These are phyloP conservation scores for Macrophomina tecta DNA, from an alignment of 2,329 filamentous ascomycete species.

Conservation along the genomic window DNA sequence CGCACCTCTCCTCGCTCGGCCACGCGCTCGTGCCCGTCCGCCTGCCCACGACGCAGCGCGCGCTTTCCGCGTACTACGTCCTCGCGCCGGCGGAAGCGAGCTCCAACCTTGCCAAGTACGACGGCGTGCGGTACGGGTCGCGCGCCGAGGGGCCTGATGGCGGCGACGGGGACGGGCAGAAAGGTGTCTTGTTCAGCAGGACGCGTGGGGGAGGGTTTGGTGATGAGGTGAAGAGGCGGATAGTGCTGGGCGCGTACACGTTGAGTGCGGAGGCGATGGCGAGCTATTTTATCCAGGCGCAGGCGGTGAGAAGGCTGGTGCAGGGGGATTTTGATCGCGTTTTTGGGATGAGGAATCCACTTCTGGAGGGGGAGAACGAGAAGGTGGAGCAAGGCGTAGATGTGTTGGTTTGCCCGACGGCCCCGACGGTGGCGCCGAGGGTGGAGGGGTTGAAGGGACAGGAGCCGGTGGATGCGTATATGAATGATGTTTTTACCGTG, in stretches of 20 bases:
- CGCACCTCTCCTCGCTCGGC: constrained; percentile 66
- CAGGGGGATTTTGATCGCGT: constrained; percentile 84
- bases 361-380: constrained; percentile 48
- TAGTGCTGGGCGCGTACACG: constrained; percentile 87
- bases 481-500: constrained; percentile 95
- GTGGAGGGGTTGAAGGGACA: constrained; percentile 53
- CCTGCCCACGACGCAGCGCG: constrained; percentile 81
- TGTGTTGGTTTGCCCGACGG: constrained; percentile 85
- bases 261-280: constrained; percentile 89
- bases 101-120: constrained; percentile 95
- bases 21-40: constrained; percentile 77
- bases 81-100: constrained; percentile 94
- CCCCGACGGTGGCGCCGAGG: constrained; percentile 74
- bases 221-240: constrained; percentile 81
- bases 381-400: constrained; percentile 66
- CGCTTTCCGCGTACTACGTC: constrained; percentile 92
- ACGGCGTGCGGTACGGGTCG: constrained; percentile 89
- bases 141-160: constrained; percentile 61
- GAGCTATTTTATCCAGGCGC: constrained; percentile 96
- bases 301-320: constrained; percentile 82
- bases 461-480: constrained; percentile 73
- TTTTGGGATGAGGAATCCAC: constrained; percentile 73
- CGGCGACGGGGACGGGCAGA: constrained; percentile 45
- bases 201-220: constrained; percentile 80
- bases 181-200: constrained; percentile 67